phyloP scores from a whole-genome alignment of 352 stramenopile genomes.

The Pythium scleroteichum region DNA sequence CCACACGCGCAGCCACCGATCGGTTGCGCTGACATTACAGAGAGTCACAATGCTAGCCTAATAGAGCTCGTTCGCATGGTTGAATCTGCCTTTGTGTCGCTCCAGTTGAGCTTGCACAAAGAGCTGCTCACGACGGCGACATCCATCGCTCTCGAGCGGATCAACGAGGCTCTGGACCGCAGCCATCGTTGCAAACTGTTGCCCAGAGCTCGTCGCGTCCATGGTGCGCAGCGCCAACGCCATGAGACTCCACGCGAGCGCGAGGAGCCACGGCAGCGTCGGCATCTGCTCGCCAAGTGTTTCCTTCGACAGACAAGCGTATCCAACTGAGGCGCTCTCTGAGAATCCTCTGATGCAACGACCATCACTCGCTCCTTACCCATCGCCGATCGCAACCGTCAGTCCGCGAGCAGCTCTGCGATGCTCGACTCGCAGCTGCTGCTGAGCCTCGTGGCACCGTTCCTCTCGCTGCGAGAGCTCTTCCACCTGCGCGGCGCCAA shows the following conservation, averaged over 20 bases:
- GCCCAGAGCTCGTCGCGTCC: no score
- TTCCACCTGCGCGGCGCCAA: constrained; percentile 36
- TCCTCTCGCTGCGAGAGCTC: constrained; percentile 47
- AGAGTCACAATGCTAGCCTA: background rate
- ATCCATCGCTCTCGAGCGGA: no score
- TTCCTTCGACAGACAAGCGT: no score
- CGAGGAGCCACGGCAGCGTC: no score
- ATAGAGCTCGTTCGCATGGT: constrained; percentile 1
- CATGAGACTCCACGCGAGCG: no score
- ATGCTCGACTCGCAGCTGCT: constrained; percentile 27
- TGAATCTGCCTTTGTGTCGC: constrained; percentile 2
- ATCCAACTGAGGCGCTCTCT: no score
- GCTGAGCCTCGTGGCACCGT: constrained; percentile 47
- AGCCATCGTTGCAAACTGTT: no score
- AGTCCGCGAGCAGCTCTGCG: background rate
- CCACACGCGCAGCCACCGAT: constrained; percentile 19
- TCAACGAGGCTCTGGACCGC: no score
- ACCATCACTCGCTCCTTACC: constrained; percentile 9
- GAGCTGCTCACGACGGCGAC: background rate
- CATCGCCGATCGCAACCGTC: background rate
- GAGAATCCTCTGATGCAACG: background rate
- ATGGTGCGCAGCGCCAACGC: no score
- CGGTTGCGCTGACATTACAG: background rate
- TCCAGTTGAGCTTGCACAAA: constrained; percentile 4
- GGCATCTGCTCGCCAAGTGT: no score